phyloP scores from a whole-genome alignment of 2,329 filamentous ascomycete species.

The Cercospora sp. region DNA sequence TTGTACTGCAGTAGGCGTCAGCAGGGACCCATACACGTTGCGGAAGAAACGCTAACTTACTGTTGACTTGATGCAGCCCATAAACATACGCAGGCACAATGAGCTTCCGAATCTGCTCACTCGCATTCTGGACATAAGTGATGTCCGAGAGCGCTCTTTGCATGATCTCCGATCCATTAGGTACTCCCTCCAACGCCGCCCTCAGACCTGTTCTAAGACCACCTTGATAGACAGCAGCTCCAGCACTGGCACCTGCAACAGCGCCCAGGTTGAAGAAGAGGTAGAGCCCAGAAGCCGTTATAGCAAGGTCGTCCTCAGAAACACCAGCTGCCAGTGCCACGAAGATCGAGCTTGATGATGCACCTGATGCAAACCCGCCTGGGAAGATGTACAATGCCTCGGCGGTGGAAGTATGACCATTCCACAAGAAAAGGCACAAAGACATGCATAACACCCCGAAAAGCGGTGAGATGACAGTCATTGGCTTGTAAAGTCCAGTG shows the following conservation, averaged over 20 bases:
- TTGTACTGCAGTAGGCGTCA: conserved; percentile 10
- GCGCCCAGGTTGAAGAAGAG: conserved; percentile 48
- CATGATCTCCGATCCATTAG: conserved; percentile 44
- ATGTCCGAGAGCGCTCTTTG: conserved; percentile 44
- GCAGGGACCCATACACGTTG: not conserved
- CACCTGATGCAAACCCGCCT: conserved; percentile 55
- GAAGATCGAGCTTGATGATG: conserved; percentile 51
- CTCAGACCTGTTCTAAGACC: conserved; percentile 41
- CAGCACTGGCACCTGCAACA: conserved; percentile 44
- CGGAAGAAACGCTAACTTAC: conserved; percentile 20
- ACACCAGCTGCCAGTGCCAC: conserved; percentile 53
- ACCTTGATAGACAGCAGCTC: conserved; percentile 42
- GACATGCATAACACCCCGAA: conserved; percentile 55
- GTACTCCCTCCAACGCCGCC: conserved; percentile 35
- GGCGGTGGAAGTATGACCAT: conserved; percentile 58
- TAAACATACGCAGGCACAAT: conserved; percentile 34
- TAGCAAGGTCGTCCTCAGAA: conserved; percentile 49
- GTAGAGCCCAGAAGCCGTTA: conserved; percentile 53
- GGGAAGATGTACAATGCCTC: conserved; percentile 41
- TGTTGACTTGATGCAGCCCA: conserved; percentile 32
- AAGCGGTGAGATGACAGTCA: conserved; percentile 55
- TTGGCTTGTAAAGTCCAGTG: conserved; percentile 61
- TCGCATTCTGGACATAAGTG: conserved; percentile 41
- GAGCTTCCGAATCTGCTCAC: conserved; percentile 23
- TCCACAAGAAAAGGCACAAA: conserved; percentile 59